Evolutionary conservation across 2,329 filamentous ascomycete species (phyloP).

Genomic region (Colletotrichum brevisporum): DNA sequence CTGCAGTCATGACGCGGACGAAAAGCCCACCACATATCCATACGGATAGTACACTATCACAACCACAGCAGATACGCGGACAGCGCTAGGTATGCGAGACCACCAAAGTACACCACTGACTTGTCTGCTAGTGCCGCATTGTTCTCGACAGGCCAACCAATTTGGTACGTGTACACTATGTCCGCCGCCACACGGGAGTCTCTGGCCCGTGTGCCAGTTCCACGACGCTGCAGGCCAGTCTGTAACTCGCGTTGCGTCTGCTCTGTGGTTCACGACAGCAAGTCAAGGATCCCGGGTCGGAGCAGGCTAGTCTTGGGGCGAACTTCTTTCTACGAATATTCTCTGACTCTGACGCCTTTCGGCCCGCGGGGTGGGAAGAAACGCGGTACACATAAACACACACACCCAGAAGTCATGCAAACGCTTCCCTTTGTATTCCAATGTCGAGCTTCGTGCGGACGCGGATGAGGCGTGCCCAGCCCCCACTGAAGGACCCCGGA

Average conservation of each 20-base stretch:
- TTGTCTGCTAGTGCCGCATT: background rate
- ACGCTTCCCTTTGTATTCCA: too few relatives aligned
- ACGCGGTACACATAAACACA: too few relatives aligned
- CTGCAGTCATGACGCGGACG: conserved; percentile 36
- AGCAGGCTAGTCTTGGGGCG: background rate
- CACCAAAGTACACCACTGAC: background rate
- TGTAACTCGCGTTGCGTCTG: conserved; percentile 14
- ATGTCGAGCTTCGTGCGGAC: too few relatives aligned
- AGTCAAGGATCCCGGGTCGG: conserved; percentile 16
- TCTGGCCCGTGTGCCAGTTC: conserved; percentile 13
- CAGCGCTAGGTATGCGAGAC: background rate
- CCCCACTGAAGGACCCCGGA: background rate
- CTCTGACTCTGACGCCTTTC: conserved; percentile 2
- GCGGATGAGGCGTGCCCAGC: too few relatives aligned
- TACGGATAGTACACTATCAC: too few relatives aligned
- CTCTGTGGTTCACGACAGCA: background rate
- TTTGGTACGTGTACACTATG: background rate
- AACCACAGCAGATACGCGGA: conserved; percentile 17
- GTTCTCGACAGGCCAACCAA: conserved; percentile 4
- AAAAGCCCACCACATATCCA: background rate
- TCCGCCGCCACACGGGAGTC: background rate
- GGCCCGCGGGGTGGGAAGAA: too few relatives aligned
- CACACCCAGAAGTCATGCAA: too few relatives aligned
- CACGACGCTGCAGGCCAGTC: conserved; percentile 9
- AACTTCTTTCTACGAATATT: conserved; percentile 19